Percentiles rank a stretch among this genome's conserved stretches.
Evolutionary conservation across 768 basidiomycete genomes (phyloP).

Genomic region (Asterophora lycoperdoides): DNA sequence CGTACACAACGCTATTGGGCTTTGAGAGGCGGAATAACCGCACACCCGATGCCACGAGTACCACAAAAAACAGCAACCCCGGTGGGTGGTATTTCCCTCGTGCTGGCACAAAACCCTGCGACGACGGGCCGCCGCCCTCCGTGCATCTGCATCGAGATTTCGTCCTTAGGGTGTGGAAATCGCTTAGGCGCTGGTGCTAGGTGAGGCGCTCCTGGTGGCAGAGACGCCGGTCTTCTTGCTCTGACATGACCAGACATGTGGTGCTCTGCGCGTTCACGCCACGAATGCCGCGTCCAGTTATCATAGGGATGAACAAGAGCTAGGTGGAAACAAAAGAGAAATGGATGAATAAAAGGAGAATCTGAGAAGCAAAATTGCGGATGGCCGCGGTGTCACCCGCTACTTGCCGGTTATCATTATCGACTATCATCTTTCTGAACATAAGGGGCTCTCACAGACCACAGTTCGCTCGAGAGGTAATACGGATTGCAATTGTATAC

Average conservation of each 20-base stretch:
- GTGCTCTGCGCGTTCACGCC: slow-evolving; percentile 11
- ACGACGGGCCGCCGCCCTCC: slow-evolving; percentile 66
- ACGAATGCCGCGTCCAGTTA: slow-evolving; percentile 8
- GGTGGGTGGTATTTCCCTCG: slow-evolving; percentile 41
- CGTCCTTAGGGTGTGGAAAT: slow-evolving; percentile 62
- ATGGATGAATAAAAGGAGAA: slow-evolving; percentile 5
- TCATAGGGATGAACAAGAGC: slow-evolving; percentile 3
- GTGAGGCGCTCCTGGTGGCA: slow-evolving; percentile 45
- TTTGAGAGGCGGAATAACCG: slow-evolving; percentile 80
- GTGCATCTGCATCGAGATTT: slow-evolving; percentile 71
- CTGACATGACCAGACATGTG: slow-evolving; percentile 52
- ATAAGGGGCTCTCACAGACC: too few species aligned
- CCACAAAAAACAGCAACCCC: slow-evolving; percentile 61
- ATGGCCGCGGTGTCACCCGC: too few species aligned
- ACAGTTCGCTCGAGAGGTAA: too few species aligned
- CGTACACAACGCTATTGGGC: slow-evolving; percentile 91
- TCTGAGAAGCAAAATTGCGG: slow-evolving; percentile 6
- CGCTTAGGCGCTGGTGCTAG: slow-evolving; percentile 40
- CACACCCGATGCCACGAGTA: slow-evolving; percentile 73
- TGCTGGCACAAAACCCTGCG: slow-evolving; percentile 56
- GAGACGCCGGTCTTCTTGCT: slow-evolving; percentile 65
- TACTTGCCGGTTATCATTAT: too few species aligned
- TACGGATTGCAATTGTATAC: too few species aligned
- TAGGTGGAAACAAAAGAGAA: not conserved
- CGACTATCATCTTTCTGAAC: too few species aligned